Conservation (phyloP, 768 basidiomycete genomes). For the Leucocoprinus sp. region DNA sequence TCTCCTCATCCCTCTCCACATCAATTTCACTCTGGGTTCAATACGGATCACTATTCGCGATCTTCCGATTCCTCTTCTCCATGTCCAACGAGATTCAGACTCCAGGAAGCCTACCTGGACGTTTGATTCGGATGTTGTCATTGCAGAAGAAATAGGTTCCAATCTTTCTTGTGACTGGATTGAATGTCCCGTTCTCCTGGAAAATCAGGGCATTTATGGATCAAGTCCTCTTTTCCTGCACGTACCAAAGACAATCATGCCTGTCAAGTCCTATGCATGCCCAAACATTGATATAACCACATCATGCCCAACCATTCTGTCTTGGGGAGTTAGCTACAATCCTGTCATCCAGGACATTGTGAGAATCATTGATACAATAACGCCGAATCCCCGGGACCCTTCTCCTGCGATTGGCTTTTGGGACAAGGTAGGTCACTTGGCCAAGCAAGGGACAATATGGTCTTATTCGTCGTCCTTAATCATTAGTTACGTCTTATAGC, state of each 20-base stretch:
- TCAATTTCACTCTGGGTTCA: slow-evolving; percentile 60
- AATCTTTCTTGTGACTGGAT: slow-evolving; percentile 65
- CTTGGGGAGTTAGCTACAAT: slow-evolving; percentile 85
- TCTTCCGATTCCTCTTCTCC: slow-evolving; percentile 81
- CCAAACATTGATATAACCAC: slow-evolving; percentile 65
- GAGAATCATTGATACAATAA: slow-evolving; percentile 73
- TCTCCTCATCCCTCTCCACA: slow-evolving; percentile 74
- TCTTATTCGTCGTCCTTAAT: neutral
- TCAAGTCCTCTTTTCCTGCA: slow-evolving; percentile 46
- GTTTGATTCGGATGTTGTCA: slow-evolving; percentile 71
- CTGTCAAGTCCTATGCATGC: slow-evolving; percentile 85
- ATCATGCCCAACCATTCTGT: slow-evolving; percentile 58
- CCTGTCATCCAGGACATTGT: slow-evolving; percentile 84
- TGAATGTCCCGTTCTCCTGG: slow-evolving; percentile 54
- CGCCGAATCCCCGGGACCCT: slow-evolving; percentile 68
- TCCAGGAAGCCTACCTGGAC: slow-evolving; percentile 38
- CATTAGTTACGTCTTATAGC: slow-evolving; percentile 66
- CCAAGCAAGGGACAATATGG: neutral
- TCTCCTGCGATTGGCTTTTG: slow-evolving; percentile 87
- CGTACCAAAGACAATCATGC: slow-evolving; percentile 90
- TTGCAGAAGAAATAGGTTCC: slow-evolving; percentile 81
- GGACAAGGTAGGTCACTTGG: slow-evolving; percentile 67
- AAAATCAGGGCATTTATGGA: slow-evolving; percentile 41
- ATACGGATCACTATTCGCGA: slow-evolving; percentile 65
- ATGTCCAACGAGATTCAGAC: slow-evolving; percentile 18